Percentiles rank a stretch among this genome's conserved stretches.
Conservation (phyloP, 1,139 yeast species). For the Taphrina confusa region DNA sequence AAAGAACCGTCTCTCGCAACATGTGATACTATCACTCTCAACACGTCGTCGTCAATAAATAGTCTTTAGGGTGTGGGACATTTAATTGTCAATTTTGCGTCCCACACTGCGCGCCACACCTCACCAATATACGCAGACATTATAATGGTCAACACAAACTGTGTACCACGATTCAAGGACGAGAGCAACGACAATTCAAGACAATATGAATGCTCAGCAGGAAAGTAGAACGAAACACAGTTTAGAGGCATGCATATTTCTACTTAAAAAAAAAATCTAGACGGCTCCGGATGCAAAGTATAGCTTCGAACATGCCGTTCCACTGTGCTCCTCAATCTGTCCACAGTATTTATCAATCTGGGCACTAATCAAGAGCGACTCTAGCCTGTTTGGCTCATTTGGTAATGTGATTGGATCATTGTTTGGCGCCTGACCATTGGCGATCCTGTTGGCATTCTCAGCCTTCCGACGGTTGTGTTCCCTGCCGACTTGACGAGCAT, state of each 20-base stretch:
- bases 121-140: too few species aligned
- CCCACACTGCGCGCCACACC: too few species aligned
- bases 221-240: too few species aligned
- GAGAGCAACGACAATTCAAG: too few species aligned
- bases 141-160: too few species aligned
- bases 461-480: slow-evolving; percentile 62
- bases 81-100: too few species aligned
- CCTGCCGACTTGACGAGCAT: slow-evolving; percentile 74
- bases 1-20: slow-evolving; percentile 4
- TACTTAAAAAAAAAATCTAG: too few species aligned
- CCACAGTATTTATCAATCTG: slow-evolving; percentile 52
- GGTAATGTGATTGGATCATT: slow-evolving; percentile 65
- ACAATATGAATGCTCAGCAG: too few species aligned
- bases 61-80: too few species aligned
- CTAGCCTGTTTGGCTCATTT: slow-evolving; percentile 72
- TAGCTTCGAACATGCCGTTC: slow-evolving; percentile 41
- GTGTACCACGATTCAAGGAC: too few species aligned
- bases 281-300: slow-evolving; percentile 37
- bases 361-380: slow-evolving; percentile 68
- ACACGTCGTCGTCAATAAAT: not conserved
- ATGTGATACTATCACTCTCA: not conserved
- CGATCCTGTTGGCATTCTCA: slow-evolving; percentile 63
- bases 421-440: slow-evolving; percentile 58
- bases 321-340: slow-evolving; percentile 42
- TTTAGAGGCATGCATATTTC: too few species aligned